Evolutionary conservation across 371 early-diverging fungal genomes (phyloP).

Genomic region (Mortierella sp.): DNA sequence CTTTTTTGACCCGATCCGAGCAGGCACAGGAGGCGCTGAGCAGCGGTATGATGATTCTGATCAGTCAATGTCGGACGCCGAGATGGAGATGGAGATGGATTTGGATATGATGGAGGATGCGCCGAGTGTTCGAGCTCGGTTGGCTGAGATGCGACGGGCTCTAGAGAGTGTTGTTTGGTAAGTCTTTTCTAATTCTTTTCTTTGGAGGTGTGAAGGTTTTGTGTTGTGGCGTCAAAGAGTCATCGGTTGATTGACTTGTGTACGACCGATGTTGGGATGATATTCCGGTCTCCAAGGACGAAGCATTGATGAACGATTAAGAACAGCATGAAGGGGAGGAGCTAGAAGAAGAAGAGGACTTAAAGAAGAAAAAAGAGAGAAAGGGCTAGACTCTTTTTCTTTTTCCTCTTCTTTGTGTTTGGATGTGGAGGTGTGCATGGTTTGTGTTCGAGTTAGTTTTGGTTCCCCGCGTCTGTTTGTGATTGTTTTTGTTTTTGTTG

Average conservation of each 20-base stretch:
- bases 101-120: slow-evolving; percentile 24
- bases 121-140: slow-evolving; percentile 29
- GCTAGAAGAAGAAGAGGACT: neutral
- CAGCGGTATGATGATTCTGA: slow-evolving; percentile 26
- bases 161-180: slow-evolving; percentile 15
- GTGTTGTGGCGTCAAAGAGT: neutral
- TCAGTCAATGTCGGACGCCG: slow-evolving; percentile 20
- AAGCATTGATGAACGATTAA: neutral
- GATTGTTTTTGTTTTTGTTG: neutral
- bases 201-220: neutral
- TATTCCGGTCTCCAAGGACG: neutral
- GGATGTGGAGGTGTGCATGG: neutral
- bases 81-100: slow-evolving; percentile 39
- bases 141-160: slow-evolving; percentile 33
- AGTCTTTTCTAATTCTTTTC: neutral
- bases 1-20: slow-evolving; percentile 42
- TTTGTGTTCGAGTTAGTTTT: neutral
- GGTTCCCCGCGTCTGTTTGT: slow-evolving; percentile 7
- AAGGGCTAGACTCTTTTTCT: slow-evolving; percentile 3
- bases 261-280: neutral
- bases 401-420: neutral
- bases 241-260: neutral
- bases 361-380: neutral
- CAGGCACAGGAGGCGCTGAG: neutral
- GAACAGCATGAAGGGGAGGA: neutral